A percentile compares a stretch with the other conserved stretches of the same genome.
These are phyloP conservation scores for Isabelozyma rhagii DNA, from an alignment of 805 yeast genomes.

Conservation along the genomic window DNA sequence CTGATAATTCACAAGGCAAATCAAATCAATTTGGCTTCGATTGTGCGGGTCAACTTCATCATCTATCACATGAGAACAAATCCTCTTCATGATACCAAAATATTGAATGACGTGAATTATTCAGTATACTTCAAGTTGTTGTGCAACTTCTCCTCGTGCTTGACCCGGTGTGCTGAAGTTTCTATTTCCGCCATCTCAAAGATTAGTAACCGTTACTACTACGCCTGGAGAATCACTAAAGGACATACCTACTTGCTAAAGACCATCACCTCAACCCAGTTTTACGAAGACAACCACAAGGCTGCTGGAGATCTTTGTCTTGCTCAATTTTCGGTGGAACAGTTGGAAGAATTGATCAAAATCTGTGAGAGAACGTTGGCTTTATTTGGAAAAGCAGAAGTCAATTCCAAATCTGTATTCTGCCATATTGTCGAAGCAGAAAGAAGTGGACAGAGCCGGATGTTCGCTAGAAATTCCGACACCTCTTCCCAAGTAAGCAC, in stretches of 20 bases:
- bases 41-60: conserved; percentile 26
- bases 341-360: conserved; percentile 22
- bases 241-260: conserved; percentile 30
- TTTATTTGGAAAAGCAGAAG: conserved; percentile 16
- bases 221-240: conserved; percentile 39
- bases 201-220: conserved; percentile 33
- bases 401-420: conserved; percentile 1
- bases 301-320: conserved; percentile 8
- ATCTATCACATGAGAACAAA: conserved; percentile 20
- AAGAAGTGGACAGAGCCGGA: not conserved
- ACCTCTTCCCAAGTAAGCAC: not conserved
- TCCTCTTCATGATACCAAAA: conserved; percentile 17
- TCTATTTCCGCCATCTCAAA: conserved; percentile 34
- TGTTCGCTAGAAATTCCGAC: not conserved
- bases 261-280: conserved; percentile 24
- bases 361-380: conserved; percentile 23
- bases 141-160: conserved; percentile 19
- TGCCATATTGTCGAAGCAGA: conserved; percentile 5
- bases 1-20: conserved; percentile 28
- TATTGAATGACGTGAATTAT: conserved; percentile 13
- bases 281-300: conserved; percentile 21
- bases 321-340: conserved; percentile 14
- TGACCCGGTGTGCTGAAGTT: conserved; percentile 25
- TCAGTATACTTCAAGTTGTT: conserved; percentile 12
- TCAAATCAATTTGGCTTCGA: conserved; percentile 25